phyloP scores from a whole-genome alignment of 345 rosid species.

The Eucalyptus erythrocorys region DNA sequence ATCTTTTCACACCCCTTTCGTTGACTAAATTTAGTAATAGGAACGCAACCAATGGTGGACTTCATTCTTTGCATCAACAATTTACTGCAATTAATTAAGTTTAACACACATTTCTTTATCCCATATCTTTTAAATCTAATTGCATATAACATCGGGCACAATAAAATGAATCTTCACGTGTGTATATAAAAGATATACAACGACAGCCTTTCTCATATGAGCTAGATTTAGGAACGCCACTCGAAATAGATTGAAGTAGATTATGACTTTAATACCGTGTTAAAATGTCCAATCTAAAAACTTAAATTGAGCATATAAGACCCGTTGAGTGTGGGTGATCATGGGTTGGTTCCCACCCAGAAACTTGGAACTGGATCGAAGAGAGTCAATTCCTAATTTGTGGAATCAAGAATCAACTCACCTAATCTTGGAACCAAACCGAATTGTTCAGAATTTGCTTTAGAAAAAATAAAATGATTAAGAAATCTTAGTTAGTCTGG shows the following conservation, averaged over 20 bases:
- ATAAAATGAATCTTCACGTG: neutral
- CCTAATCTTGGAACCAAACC: neutral
- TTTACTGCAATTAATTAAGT: neutral
- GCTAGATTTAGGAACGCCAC: neutral
- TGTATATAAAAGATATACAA: neutral
- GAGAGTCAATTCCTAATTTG: fast-evolving
- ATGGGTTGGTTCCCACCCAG: neutral
- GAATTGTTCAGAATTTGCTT: neutral
- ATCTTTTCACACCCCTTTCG: neutral
- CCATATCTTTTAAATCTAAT: neutral
- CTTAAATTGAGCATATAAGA: neutral
- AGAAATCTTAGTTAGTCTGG: neutral
- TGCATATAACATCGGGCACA: neutral
- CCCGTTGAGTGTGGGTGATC: neutral
- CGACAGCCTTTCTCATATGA: neutral
- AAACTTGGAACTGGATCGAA: fast-evolving
- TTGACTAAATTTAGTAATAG: neutral
- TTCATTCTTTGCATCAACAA: neutral
- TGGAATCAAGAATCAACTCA: neutral
- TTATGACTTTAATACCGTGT: fast-evolving
- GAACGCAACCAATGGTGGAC: neutral
- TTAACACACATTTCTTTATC: neutral
- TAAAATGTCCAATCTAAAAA: neutral
- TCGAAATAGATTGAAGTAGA: neutral
- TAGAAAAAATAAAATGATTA: neutral